Evolutionary conservation across 2,329 filamentous ascomycete species (phyloP), one percentile per base, ranked within the genome.

Genomic region (Sclerotinia borealis): DNA sequence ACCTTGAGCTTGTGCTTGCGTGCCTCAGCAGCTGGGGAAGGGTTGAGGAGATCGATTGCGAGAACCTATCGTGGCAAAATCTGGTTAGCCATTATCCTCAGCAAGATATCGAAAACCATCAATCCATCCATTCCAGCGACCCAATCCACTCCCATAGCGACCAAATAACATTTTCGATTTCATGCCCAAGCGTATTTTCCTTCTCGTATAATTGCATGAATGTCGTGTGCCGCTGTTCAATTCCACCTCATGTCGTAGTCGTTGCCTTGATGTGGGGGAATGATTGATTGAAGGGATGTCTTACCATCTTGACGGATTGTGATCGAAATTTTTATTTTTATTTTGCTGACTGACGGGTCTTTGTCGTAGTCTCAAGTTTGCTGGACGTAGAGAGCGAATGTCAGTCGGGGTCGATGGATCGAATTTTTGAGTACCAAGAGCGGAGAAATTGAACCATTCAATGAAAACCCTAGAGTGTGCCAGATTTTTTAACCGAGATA

Each of bases 1-100:
- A 96, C 92, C 92, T 99, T 99, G 81, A 99, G 92, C 92, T 99
- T 99, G 91, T 99, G 95, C 91, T 98, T 98, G 85, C 92, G 92
- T 78, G 92, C 92, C 90, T 99, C 95, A 81, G 93, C 88, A 82
- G 92, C 91, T 83, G 93, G 90, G 79, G 90, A 91, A 79, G 95
- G 95, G 92, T 99, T 98, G 83, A 99, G 90, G 78, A 99, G 93
- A 87, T 99, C 95, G 86, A 98, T 91, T 82, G 95, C 95, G 90
- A 99, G 92, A 96, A 98, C 93, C 95, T 98, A 79, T 72, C 63
- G 71, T 72, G 70, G 67, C 72, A 72, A 70, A 65, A 68, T 68
- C 68, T 68, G 68, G 78, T 86, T 78, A 86, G 83, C 79, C 78
- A 75, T 67, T 69, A 65, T 62, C 65, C 63, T 67, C 27, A 45